Percentiles rank a stretch among this genome's conserved stretches.
phyloP scores from a whole-genome alignment of 2,329 filamentous ascomycete species.

The Arthrobotrys iridis region DNA sequence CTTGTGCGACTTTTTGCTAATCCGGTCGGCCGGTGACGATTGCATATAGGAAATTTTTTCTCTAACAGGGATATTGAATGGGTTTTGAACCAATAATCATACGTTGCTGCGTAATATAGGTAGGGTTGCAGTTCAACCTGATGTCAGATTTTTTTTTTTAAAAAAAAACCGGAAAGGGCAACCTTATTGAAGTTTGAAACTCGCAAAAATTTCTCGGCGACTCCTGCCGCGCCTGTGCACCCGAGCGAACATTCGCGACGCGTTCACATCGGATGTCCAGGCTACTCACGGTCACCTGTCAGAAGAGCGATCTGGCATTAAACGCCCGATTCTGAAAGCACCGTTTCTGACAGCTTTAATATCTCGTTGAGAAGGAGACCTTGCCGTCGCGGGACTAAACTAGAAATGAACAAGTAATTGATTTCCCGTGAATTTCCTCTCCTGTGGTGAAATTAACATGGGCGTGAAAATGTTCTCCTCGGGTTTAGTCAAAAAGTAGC shows the following conservation, averaged over 20 bases:
- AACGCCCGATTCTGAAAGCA: conserved; percentile 14
- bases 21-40: conserved; percentile 21
- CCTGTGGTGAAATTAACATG: conserved; percentile 22
- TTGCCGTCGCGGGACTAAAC: neutral
- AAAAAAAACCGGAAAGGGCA: conserved; percentile 22
- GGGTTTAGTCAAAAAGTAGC: conserved; percentile 7
- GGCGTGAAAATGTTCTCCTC: neutral
- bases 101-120: conserved; percentile 17
- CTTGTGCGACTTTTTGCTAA: neutral
- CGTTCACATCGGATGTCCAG: conserved; percentile 13
- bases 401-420: conserved; percentile 38
- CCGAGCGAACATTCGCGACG: conserved; percentile 27
- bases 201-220: conserved; percentile 13
- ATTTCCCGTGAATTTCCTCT: conserved; percentile 37
- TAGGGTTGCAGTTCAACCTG: conserved; percentile 5
- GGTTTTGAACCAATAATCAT: conserved; percentile 29
- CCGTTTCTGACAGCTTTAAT: conserved; percentile 13
- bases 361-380: neutral
- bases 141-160: neutral
- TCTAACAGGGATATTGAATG: conserved; percentile 15
- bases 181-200: conserved; percentile 23
- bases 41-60: neutral
- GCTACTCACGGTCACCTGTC: conserved; percentile 32
- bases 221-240: conserved; percentile 26
- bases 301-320: conserved; percentile 19